A percentile compares a stretch with the other conserved stretches of the same genome.
Conservation (phyloP, 163 green algal species). For the Prototheca cutis region DNA sequence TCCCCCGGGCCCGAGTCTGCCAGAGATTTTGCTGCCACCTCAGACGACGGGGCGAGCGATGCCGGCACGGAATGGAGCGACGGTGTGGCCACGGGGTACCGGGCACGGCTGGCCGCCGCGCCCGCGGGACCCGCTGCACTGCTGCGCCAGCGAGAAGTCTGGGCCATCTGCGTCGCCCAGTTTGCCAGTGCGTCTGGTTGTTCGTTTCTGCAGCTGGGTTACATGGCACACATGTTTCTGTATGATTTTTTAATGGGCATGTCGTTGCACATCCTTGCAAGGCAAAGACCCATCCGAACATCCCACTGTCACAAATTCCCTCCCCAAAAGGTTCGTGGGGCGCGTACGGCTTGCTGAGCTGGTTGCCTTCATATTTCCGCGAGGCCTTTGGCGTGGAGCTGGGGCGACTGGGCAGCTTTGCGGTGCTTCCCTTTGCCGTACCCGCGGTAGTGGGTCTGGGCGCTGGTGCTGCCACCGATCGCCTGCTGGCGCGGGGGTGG, state of each 20-base stretch:
- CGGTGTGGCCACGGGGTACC: conserved; percentile 3
- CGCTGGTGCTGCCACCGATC: conserved; percentile 39
- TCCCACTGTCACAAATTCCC: too few relatives aligned
- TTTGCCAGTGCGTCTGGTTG: conserved; percentile 29
- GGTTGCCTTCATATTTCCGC: conserved; percentile 70
- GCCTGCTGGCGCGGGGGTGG: conserved; percentile 42
- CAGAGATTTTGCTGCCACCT: background rate
- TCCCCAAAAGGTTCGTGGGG: conserved; percentile 48
- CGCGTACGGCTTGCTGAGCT: conserved; percentile 67
- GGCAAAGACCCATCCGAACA: too few relatives aligned
- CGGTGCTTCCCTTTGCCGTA: conserved; percentile 52
- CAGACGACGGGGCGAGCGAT: conserved; percentile 3
- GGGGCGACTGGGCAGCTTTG: conserved; percentile 44
- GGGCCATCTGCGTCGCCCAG: conserved; percentile 64
- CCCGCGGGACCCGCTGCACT: conserved; percentile 33
- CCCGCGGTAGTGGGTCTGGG: conserved; percentile 26
- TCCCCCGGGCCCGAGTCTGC: too few relatives aligned
- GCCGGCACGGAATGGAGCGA: conserved; percentile 11
- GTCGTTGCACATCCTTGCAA: too few relatives aligned
- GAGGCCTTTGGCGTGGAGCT: conserved; percentile 44
- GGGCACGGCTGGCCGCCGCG: background rate
- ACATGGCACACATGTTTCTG: too few relatives aligned
- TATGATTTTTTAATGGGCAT: too few relatives aligned
- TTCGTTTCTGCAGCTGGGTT: background rate
- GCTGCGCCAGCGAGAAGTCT: conserved; percentile 44